These are phyloP conservation scores for Quercus phellos DNA, from an alignment of 331 rosid genomes.

Conservation along the genomic window DNA sequence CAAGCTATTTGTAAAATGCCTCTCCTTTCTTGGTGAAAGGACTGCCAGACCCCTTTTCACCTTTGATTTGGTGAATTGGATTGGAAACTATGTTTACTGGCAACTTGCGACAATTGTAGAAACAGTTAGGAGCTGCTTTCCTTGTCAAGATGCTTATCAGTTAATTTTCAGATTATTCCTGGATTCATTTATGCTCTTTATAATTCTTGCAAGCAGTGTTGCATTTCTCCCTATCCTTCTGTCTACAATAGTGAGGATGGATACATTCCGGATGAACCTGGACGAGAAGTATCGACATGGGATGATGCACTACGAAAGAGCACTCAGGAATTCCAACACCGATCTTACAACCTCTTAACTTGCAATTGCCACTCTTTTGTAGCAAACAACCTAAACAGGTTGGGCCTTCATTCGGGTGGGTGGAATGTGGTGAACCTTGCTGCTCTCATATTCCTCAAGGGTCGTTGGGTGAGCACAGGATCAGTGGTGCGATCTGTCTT, in stretches of 20 bases:
- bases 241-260: slow-evolving; percentile 31
- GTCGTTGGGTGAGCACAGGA: slow-evolving; percentile 75
- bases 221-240: slow-evolving; percentile 29
- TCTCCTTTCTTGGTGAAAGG: slow-evolving; percentile 11
- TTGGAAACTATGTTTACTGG: slow-evolving; percentile 13
- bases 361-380: slow-evolving; percentile 97
- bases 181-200: slow-evolving; percentile 25
- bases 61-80: slow-evolving; percentile 14
- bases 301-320: slow-evolving; percentile 71
- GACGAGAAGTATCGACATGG: slow-evolving; percentile 58
- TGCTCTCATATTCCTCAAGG: slow-evolving; percentile 62
- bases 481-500: slow-evolving; percentile 55
- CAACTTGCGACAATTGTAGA: slow-evolving; percentile 1
- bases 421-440: slow-evolving; percentile 99
- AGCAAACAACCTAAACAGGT: slow-evolving; percentile 79
- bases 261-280: slow-evolving; percentile 36
- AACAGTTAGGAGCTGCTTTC: slow-evolving; percentile 13
- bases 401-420: slow-evolving; percentile 59
- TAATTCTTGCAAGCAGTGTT: slow-evolving; percentile 46
- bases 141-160: slow-evolving; percentile 4
- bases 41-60: not conserved
- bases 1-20: not conserved
- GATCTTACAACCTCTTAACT: slow-evolving; percentile 70
- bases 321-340: slow-evolving; percentile 87
- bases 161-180: slow-evolving; percentile 16